Evolutionary conservation across 2,329 filamentous ascomycete genomes (phyloP).

Genomic region (Aspergillus sp.): DNA sequence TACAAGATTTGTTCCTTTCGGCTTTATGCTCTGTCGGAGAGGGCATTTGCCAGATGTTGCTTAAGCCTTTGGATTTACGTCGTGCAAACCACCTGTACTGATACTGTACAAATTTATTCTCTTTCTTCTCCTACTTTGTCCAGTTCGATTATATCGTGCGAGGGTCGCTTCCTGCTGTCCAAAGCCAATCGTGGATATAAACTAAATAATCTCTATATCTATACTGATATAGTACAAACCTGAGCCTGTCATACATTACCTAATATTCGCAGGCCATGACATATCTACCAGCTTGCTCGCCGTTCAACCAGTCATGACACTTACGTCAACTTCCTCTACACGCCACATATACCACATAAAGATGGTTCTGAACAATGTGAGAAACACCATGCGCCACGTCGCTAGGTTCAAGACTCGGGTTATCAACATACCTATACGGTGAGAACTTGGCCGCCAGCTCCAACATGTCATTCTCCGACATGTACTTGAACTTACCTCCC

Average conservation of each 20-base stretch:
- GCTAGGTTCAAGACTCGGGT: not conserved
- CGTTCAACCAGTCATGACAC: constrained; percentile 41
- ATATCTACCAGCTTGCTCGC: not conserved
- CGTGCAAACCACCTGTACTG: constrained; percentile 35
- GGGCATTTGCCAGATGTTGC: constrained; percentile 23
- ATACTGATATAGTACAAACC: not conserved
- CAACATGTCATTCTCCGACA: constrained; percentile 89
- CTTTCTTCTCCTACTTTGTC: constrained; percentile 22
- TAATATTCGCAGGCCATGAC: not conserved
- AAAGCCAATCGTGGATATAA: not conserved
- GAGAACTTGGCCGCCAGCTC: constrained; percentile 76
- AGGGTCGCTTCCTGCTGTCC: not conserved
- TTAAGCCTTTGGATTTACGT: constrained; percentile 24
- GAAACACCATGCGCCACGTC: constrained; percentile 1
- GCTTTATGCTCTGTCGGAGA: constrained; percentile 19
- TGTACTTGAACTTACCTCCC: constrained; percentile 95
- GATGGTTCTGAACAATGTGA: constrained; percentile 59
- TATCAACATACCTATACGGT: constrained; percentile 66
- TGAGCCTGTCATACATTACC: not conserved
- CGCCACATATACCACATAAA: constrained; percentile 99
- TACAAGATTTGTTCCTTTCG: constrained; percentile 22
- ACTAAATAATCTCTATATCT: not conserved
- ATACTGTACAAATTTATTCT: constrained; percentile 45
- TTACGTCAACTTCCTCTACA: constrained; percentile 74
- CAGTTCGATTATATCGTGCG: not conserved